phyloP scores from a whole-genome alignment of 306 rosid species.

The Vicia villosa region DNA sequence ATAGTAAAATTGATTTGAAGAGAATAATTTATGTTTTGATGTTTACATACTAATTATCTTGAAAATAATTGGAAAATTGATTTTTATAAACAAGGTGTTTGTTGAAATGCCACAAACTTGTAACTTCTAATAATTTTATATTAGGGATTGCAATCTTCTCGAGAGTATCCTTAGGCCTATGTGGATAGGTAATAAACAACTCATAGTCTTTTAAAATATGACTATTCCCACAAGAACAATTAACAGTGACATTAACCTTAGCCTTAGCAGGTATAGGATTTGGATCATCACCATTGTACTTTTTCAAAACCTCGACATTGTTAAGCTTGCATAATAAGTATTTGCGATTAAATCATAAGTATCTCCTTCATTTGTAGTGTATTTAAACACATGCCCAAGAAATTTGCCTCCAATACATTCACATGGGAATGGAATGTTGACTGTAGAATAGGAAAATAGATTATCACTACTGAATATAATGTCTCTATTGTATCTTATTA shows the following conservation, averaged over 20 bases:
- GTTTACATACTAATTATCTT: too few relatives aligned
- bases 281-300: conserved; percentile 44
- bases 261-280: conserved; percentile 26
- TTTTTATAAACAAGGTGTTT: too few relatives aligned
- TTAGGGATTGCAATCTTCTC: conserved; percentile 15
- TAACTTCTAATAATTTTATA: too few relatives aligned
- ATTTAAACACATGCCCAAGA: conserved; percentile 62
- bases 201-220: conserved; percentile 58
- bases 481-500: conserved; percentile 43
- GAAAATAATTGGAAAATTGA: too few relatives aligned
- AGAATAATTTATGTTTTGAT: too few relatives aligned
- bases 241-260: conserved; percentile 54
- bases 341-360: conserved; percentile 50
- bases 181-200: conserved; percentile 71
- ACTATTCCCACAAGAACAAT: conserved; percentile 69
- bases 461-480: conserved; percentile 9
- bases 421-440: conserved; percentile 62
- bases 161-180: conserved; percentile 42
- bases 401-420: conserved; percentile 54
- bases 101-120: too few relatives aligned
- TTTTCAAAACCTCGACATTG: conserved; percentile 46
- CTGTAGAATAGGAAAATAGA: background rate
- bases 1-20: too few relatives aligned
- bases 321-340: conserved; percentile 46
- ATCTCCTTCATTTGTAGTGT: conserved; percentile 39